These are phyloP conservation scores for Cucumis cinereus DNA, from an alignment of 306 rosid genomes.

Conservation along the genomic window DNA sequence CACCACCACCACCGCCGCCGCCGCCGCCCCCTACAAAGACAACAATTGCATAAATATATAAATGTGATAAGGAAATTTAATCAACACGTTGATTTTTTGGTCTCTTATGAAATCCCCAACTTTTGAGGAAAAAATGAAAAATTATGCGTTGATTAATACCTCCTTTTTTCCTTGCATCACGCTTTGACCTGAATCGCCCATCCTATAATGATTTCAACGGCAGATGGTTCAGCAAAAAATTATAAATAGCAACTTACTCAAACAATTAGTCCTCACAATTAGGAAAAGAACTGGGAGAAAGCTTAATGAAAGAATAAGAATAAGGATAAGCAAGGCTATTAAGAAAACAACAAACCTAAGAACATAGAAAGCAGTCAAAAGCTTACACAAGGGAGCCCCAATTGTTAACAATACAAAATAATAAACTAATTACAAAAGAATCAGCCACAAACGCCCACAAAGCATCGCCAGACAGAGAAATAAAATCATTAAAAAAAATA, in stretches of 20 bases:
- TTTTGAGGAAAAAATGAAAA: no score
- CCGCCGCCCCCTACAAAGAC: slow-evolving; percentile 1
- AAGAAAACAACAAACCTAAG: neutral
- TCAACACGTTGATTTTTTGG: neutral
- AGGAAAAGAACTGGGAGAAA: neutral
- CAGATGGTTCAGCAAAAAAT: slow-evolving; percentile 14
- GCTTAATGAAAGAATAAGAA: neutral
- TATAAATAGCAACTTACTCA: slow-evolving; percentile 7
- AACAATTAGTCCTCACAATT: slow-evolving; percentile 5
- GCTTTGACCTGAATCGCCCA: slow-evolving; percentile 97
- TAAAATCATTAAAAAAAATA: neutral
- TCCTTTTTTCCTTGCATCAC: slow-evolving; percentile 97
- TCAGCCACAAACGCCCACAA: neutral
- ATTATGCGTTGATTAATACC: slow-evolving; percentile 3
- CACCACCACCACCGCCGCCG: slow-evolving; percentile 9
- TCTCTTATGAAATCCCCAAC: no score
- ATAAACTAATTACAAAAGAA: neutral
- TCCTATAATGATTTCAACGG: slow-evolving; percentile 43
- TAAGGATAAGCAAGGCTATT: neutral
- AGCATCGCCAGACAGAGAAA: neutral
- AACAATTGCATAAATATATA: neutral
- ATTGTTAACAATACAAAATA: neutral
- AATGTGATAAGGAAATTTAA: neutral
- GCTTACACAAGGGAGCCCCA: neutral
- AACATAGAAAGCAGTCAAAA: neutral